Conservation (phyloP, 2,329 filamentous ascomycete species). For the Talaromyces rugulosus region DNA sequence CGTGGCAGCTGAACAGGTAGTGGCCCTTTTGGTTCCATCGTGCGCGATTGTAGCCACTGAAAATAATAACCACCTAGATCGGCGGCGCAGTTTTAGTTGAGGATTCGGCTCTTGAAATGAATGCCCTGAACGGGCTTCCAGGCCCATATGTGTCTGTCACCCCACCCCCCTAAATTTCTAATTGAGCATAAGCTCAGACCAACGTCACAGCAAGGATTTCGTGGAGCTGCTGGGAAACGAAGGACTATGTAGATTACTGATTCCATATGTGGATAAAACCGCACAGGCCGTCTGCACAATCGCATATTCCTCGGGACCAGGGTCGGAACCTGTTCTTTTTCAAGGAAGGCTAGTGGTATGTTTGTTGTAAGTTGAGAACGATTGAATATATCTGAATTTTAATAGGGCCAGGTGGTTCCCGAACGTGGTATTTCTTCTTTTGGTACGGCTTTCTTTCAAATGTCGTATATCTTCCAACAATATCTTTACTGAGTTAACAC, state of each 20-base stretch:
- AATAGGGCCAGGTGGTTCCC: not conserved
- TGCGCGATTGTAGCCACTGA: not conserved
- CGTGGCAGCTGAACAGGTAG: not conserved
- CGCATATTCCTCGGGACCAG: not conserved
- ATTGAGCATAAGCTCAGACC: not conserved
- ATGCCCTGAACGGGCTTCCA: conserved; percentile 6
- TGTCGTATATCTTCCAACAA: not conserved
- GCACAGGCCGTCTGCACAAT: not conserved
- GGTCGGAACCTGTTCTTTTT: not conserved
- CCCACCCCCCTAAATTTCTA: not conserved
- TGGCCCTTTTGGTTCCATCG: not conserved
- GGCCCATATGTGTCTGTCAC: not conserved
- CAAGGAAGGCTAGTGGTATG: not conserved
- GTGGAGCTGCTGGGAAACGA: not conserved
- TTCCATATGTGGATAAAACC: not conserved
- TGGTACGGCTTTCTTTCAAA: not conserved
- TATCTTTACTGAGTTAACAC: not conserved
- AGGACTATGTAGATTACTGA: not conserved
- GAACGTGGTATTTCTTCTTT: not conserved
- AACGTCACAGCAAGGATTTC: not conserved
- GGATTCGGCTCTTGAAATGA: conserved; percentile 3
- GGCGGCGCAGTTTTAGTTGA: conserved; percentile 13
- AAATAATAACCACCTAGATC: not conserved
- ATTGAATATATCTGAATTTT: not conserved
- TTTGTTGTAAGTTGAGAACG: not conserved